A percentile compares a stretch with the other conserved stretches of the same genome.
Evolutionary conservation across 345 rosid genomes (phyloP).

Genomic region (Viola odorata): DNA sequence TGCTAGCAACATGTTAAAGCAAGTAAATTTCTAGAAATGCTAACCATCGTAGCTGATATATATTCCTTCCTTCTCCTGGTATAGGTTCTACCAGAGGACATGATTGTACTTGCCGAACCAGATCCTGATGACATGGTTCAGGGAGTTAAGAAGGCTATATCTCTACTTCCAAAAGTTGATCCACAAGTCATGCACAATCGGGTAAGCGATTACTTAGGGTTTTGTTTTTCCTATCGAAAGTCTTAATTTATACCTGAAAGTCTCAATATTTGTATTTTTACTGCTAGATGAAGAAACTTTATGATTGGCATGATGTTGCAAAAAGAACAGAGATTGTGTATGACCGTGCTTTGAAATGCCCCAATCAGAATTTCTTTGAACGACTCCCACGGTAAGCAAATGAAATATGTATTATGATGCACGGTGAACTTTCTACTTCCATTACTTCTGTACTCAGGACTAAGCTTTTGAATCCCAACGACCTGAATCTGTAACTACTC

Average conservation of each 20-base stretch:
- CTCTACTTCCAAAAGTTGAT: constrained; percentile 71
- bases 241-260: background rate
- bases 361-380: constrained; percentile 54
- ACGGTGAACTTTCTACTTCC: background rate
- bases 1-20: background rate
- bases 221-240: background rate
- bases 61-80: constrained; percentile 2
- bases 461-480: background rate
- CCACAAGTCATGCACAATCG: constrained; percentile 83
- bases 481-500: background rate
- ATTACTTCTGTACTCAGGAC: too few species aligned
- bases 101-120: constrained; percentile 92
- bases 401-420: background rate
- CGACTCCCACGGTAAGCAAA: constrained; percentile 54
- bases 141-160: constrained; percentile 71
- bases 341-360: constrained; percentile 62
- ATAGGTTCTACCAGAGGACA: constrained; percentile 94
- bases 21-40: constrained; percentile 11
- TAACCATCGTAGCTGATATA: background rate
- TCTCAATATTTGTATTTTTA: background rate
- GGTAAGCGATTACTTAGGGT: constrained; percentile 33
- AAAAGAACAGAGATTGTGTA: constrained; percentile 89
- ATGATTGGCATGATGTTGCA: constrained; percentile 95
- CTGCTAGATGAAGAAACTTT: constrained; percentile 67
- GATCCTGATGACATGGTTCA: constrained; percentile 94